These are phyloP conservation scores for Eimeria maxima DNA, from an alignment of 169 alveolate genomes.

Conservation along the genomic window DNA sequence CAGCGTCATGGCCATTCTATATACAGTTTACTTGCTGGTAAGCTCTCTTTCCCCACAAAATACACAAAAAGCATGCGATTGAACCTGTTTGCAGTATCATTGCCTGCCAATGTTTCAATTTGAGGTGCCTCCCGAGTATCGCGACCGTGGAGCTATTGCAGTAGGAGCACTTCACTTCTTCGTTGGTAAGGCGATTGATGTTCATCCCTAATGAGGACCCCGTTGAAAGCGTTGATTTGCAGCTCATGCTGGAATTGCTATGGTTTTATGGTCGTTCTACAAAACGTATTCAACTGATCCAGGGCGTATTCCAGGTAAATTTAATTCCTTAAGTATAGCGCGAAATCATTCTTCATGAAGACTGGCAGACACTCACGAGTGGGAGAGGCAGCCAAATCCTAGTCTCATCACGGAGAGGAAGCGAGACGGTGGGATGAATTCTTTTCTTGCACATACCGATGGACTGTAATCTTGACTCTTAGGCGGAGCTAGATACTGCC, in stretches of 20 bases:
- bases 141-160: constrained; percentile 78
- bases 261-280: constrained; percentile 82
- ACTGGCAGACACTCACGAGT: constrained; percentile 66
- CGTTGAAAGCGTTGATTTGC: not conserved
- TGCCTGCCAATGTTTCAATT: constrained; percentile 81
- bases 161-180: constrained; percentile 73
- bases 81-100: constrained; percentile 73
- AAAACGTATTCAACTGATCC: constrained; percentile 74
- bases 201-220: not conserved
- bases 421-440: constrained; percentile 72
- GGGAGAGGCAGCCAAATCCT: constrained; percentile 76
- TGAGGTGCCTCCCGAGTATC: constrained; percentile 82
- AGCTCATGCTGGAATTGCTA: constrained; percentile 77
- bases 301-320: constrained; percentile 80
- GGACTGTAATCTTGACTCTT: not conserved
- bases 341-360: not conserved
- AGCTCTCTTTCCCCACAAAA: not conserved
- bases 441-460: not conserved
- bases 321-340: not conserved
- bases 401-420: constrained; percentile 70
- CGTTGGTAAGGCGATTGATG: constrained; percentile 41
- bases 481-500: constrained; percentile 82
- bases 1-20: constrained; percentile 68
- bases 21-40: constrained; percentile 79
- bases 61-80: not conserved